Conservation (phyloP, 352 stramenopile species). For the Globisporangium viniferum region DNA sequence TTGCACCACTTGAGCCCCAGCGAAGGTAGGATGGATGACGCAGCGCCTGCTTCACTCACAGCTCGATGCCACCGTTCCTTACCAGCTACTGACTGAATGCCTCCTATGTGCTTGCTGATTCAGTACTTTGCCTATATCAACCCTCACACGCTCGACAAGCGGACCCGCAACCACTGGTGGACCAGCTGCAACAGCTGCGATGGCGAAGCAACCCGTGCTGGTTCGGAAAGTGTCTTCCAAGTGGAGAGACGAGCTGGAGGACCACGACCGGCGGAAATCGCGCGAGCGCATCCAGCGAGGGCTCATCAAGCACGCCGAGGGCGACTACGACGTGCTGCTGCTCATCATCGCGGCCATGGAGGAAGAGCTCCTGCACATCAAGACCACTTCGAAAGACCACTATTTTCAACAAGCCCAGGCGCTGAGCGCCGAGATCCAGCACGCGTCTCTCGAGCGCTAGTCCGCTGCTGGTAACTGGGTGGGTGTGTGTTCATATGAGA, state of each 20-base stretch:
- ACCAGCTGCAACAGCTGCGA: not conserved
- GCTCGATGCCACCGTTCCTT: too few species aligned
- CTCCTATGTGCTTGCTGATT: not conserved
- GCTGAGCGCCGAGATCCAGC: constrained; percentile 48
- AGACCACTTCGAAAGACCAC: constrained; percentile 60
- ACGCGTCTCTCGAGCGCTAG: constrained; percentile 41
- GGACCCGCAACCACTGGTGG: constrained; percentile 1
- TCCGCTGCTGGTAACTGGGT: not conserved
- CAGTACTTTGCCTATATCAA: constrained; percentile 11
- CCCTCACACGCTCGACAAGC: constrained; percentile 2
- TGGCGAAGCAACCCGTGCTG: constrained; percentile 35
- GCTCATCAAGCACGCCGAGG: constrained; percentile 48
- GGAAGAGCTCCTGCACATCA: constrained; percentile 77
- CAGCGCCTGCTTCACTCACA: too few species aligned
- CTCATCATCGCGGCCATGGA: constrained; percentile 65
- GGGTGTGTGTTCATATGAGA: not conserved
- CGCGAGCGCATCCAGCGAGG: constrained; percentile 61
- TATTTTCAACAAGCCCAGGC: constrained; percentile 60
- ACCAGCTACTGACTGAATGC: not conserved
- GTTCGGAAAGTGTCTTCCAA: constrained; percentile 37
- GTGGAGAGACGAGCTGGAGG: constrained; percentile 61
- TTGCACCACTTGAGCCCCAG: constrained; percentile 8
- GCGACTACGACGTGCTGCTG: constrained; percentile 66
- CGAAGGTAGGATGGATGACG: not conserved
- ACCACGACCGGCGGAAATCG: constrained; percentile 54